These are phyloP conservation scores for Colletotrichum tropicale DNA, from an alignment of 2,329 filamentous ascomycete genomes.

Conservation along the genomic window DNA sequence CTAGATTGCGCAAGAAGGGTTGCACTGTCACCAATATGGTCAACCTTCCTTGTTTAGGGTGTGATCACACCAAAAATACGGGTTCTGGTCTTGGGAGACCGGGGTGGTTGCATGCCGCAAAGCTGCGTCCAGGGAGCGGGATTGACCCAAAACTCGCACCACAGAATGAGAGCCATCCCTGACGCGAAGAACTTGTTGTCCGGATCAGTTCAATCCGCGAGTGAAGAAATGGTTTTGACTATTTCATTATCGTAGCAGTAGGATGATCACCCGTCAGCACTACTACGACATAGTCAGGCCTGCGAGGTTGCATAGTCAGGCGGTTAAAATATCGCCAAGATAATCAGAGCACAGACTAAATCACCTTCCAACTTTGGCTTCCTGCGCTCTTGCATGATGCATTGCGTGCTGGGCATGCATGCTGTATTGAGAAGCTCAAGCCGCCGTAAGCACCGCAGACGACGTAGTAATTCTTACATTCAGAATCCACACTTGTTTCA, in stretches of 20 bases:
- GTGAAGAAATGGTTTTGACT: neutral
- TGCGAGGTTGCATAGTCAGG: neutral
- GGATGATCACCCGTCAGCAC: neutral
- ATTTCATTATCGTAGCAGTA: neutral
- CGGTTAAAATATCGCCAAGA: neutral
- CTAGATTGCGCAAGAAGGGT: neutral
- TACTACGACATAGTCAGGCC: neutral
- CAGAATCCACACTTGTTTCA: neutral
- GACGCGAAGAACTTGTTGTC: neutral
- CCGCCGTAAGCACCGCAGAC: neutral
- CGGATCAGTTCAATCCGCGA: rapidly evolving
- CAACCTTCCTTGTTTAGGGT: neutral
- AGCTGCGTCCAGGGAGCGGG: neutral
- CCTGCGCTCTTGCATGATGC: neutral
- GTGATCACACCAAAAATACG: neutral
- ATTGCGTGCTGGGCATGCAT: neutral
- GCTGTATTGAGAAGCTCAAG: neutral
- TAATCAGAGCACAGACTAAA: neutral
- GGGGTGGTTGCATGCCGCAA: neutral
- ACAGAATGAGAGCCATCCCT: neutral
- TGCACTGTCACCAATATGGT: neutral
- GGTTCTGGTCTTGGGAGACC: neutral
- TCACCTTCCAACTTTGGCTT: neutral
- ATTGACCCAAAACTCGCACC: neutral
- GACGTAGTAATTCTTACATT: neutral